These are phyloP conservation scores for Choanephora cucurbitarum DNA, from an alignment of 371 early-diverging fungal species.

Conservation along the genomic window DNA sequence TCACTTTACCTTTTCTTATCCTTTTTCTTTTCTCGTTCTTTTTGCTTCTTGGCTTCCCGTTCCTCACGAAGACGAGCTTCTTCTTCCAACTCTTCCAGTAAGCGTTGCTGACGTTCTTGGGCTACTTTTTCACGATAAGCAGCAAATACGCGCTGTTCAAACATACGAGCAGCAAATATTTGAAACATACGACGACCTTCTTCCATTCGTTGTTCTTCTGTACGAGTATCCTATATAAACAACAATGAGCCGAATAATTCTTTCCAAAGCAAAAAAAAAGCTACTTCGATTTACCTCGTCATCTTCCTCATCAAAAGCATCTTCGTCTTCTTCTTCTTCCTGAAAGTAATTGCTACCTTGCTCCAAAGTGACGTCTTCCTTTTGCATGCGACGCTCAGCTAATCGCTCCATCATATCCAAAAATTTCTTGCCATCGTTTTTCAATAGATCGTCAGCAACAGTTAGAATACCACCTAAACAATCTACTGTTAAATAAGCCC, in stretches of 20 bases:
- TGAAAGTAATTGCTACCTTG: slow-evolving; percentile 35
- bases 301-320: slow-evolving; percentile 31
- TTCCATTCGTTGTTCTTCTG: slow-evolving; percentile 87
- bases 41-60: slow-evolving; percentile 67
- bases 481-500: too few relatives aligned
- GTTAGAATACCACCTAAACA: slow-evolving; percentile 83
- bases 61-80: slow-evolving; percentile 74
- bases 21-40: slow-evolving; percentile 67
- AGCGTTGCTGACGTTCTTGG: slow-evolving; percentile 75
- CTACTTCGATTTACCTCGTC: slow-evolving; percentile 48
- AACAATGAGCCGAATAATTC: slow-evolving; percentile 2
- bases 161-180: slow-evolving; percentile 93
- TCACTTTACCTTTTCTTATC: slow-evolving; percentile 56
- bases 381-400: slow-evolving; percentile 86
- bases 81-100: slow-evolving; percentile 81
- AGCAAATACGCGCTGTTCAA: slow-evolving; percentile 90
- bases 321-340: slow-evolving; percentile 60
- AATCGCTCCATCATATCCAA: slow-evolving; percentile 93
- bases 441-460: slow-evolving; percentile 86
- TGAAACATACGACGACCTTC: slow-evolving; percentile 93
- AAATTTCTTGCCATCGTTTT: slow-evolving; percentile 91
- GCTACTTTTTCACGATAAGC: slow-evolving; percentile 93
- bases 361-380: slow-evolving; percentile 60
- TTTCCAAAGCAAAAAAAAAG: slow-evolving; percentile 22
- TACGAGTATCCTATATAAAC: slow-evolving; percentile 60